phyloP scores from a whole-genome alignment of 2,329 filamentous ascomycete genomes.

The Fusarium ramigenum region DNA sequence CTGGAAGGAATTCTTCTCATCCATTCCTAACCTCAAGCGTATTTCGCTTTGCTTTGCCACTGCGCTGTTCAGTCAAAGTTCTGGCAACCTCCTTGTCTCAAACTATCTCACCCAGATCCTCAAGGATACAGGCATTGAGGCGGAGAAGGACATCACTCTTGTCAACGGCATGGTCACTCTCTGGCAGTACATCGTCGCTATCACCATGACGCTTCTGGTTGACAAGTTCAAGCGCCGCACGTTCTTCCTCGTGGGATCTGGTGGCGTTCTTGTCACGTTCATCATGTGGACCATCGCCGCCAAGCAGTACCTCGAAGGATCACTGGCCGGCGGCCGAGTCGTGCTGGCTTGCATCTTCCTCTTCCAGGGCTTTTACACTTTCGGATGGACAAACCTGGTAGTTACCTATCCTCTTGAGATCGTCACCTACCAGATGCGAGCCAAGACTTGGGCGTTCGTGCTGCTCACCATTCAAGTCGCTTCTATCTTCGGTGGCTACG shows the following conservation, averaged over 20 bases:
- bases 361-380: slow-evolving; percentile 53
- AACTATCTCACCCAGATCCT: slow-evolving; percentile 54
- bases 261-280: slow-evolving; percentile 51
- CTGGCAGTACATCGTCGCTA: slow-evolving; percentile 54
- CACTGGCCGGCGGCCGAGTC: slow-evolving; percentile 45
- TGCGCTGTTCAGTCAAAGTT: slow-evolving; percentile 53
- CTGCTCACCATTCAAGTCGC: slow-evolving; percentile 52
- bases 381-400: slow-evolving; percentile 55
- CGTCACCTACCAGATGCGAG: slow-evolving; percentile 53
- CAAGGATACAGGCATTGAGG: slow-evolving; percentile 51
- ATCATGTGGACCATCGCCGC: slow-evolving; percentile 53
- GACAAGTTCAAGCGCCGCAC: slow-evolving; percentile 50
- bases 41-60: slow-evolving; percentile 53
- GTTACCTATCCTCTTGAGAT: slow-evolving; percentile 56
- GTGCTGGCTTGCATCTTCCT: slow-evolving; percentile 55
- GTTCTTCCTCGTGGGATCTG: slow-evolving; percentile 52
- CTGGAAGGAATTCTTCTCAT: slow-evolving; percentile 55
- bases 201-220: slow-evolving; percentile 50
- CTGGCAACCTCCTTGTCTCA: slow-evolving; percentile 54
- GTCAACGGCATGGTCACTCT: slow-evolving; percentile 54
- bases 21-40: slow-evolving; percentile 51
- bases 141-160: slow-evolving; percentile 51
- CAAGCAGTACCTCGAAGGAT: slow-evolving; percentile 49
- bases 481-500: slow-evolving; percentile 51
- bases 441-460: slow-evolving; percentile 54